Evolutionary conservation across 257 asterid species (phyloP), one percentile per base, ranked within the genome.

Genomic region (Verbena officinalis): DNA sequence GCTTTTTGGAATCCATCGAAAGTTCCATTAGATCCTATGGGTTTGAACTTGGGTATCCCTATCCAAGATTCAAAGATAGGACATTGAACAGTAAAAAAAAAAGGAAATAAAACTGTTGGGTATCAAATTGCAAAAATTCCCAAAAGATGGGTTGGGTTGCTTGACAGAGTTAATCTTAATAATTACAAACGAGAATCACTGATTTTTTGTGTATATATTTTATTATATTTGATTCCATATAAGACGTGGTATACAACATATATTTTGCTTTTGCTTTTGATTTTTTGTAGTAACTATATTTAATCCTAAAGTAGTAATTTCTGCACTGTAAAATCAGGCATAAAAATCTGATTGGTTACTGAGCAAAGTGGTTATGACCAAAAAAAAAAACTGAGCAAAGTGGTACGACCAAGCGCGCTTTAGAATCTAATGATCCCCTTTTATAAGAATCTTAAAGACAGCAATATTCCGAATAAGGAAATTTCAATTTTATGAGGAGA

Each of bases 401-500:
- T 49, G 31, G 15, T 4, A 12, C 16, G 33, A 12, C 16, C 54
- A 15, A 50, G 1, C 12, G 19, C 57, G n/a, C 22, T 51, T 22
- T 9, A 23, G 57, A 51, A 53, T 53, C 39, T 23, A 59, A 59
- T 21, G 31, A n/a, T n/a, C n/a, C 23, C 15, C 16, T 45, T 45
- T 48, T 1, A 7, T 48, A 19, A 19, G 54, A 48, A 48, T 19
- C 30, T 48, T 16, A 22, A 48, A 48, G 54, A 16, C 9, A 9
- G 24, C n/a, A n/a, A 24, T 5, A 11, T 20, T 59, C 65, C 65
- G 39, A 39, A 39, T 59, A 59, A 19, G 51, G 50, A 38, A 59
- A 59, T 59, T 10, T 1, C 5, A 15, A 4, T 4, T 40, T 13
- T 1, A n/a, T n/a, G 11, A 21, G 34, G 5, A 12, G 16, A 22